Evolutionary conservation across 164 flowering plant genomes (phyloP), one percentile per base, ranked within the genome.

Genomic region (Magnolia changhungtana): DNA sequence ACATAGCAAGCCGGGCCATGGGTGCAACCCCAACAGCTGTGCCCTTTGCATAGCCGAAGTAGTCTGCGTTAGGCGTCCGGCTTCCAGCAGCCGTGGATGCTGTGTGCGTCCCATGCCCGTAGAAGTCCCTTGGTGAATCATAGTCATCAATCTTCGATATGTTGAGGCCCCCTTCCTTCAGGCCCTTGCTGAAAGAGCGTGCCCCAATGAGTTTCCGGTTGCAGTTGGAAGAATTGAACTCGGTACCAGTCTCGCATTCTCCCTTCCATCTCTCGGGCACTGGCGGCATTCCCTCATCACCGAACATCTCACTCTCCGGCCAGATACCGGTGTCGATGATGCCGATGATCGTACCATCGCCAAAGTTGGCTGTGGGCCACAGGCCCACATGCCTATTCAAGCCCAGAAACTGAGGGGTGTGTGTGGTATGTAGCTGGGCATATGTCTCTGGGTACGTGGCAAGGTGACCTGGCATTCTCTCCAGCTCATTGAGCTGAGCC

Each of bases 21-120:
- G 65, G 75, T 59, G 75, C 67, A 27, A 73, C 27, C 11, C 75
- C 75, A 29, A 37, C 16, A 14, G 71, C 71, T 3, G 71, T 68
- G 71, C 71, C 71, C 0, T 24, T 19, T 1, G 97, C 98, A 75
- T 74, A 94, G 3, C 91, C 91, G 8, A 92, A 88, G 7, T 92
- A 85, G 79, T 80, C 86, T 20, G 95, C 97, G 7, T 78, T 86
- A 0, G 75, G 64, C 9, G 89, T 90, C 0, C 78, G 72, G 0
- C 96, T 84, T 0, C 98, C 98, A 0, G 88, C 97, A 21, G 92
- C 97, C 0, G 95, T 94, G 2, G 89, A 84, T 3, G 95, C 72
- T 0, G 98, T 94, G 80, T 94, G 98, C 21, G 92, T 90, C 10
- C 98, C 98, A 75, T 94, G 98, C 2, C 98, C 98, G 31, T 88